A percentile compares a stretch with the other conserved stretches of the same genome.
Evolutionary conservation across 352 stramenopile genomes (phyloP).

Genomic region (Phytopythium oedochilum): DNA sequence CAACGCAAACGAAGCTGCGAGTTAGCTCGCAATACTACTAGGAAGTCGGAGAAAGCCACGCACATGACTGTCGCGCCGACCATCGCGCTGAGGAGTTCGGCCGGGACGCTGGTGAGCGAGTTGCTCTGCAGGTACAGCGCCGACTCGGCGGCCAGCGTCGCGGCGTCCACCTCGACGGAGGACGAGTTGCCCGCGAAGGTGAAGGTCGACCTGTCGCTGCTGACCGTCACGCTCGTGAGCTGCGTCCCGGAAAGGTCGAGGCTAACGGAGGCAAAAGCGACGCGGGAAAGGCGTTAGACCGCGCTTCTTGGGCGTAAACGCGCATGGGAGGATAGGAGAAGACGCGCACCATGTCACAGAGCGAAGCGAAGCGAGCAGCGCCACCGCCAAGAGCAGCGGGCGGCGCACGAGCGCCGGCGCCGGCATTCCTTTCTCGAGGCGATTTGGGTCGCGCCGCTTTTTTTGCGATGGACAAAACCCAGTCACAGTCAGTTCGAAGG

Average conservation of each 20-base stretch:
- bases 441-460: background rate
- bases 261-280: constrained; percentile 10
- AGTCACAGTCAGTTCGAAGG: background rate
- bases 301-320: background rate
- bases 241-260: constrained; percentile 29
- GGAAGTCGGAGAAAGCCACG: background rate
- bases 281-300: background rate
- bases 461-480: background rate
- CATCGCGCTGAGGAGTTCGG: constrained; percentile 37
- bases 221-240: constrained; percentile 30
- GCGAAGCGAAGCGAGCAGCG: background rate
- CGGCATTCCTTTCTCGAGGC: background rate
- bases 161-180: constrained; percentile 13
- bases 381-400: background rate
- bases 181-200: constrained; percentile 16
- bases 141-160: constrained; percentile 21
- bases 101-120: constrained; percentile 29
- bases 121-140: constrained; percentile 49
- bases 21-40: background rate
- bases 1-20: no score
- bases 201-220: constrained; percentile 16
- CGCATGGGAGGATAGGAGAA: background rate
- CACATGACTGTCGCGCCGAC: constrained; percentile 34
- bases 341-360: background rate
- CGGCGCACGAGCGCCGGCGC: background rate